Evolutionary conservation across 2,329 filamentous ascomycete genomes (phyloP).

Genomic region (Cephalotrichum gorgonifer): DNA sequence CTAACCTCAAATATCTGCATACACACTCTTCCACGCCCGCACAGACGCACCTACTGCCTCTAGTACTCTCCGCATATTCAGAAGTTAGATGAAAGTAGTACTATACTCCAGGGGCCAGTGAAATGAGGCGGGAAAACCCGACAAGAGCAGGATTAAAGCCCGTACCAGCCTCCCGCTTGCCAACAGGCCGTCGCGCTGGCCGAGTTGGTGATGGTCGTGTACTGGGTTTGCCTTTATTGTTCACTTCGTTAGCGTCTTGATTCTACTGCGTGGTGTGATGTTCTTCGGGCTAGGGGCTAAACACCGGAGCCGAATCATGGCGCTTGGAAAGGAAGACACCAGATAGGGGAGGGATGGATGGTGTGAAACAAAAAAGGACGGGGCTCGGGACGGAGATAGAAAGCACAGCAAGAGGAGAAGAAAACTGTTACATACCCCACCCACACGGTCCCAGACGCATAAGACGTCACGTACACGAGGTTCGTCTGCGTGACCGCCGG

Average conservation of each 20-base stretch:
- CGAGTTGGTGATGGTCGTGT: constrained; percentile 20
- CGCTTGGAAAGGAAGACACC: background rate
- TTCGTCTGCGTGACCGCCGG: constrained; percentile 22
- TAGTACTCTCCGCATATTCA: too few relatives aligned
- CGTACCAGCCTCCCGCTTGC: constrained; percentile 24
- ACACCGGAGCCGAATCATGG: too few relatives aligned
- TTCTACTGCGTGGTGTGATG: too few relatives aligned
- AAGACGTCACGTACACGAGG: constrained; percentile 21
- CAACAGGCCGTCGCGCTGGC: constrained; percentile 24
- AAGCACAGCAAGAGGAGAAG: background rate
- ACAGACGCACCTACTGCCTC: too few relatives aligned
- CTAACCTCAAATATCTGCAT: too few relatives aligned
- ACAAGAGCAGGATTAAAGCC: too few relatives aligned
- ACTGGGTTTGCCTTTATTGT: constrained; percentile 18
- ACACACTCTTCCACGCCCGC: too few relatives aligned
- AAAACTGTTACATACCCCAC: constrained; percentile 19
- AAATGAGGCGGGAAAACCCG: too few relatives aligned
- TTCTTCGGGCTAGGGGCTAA: too few relatives aligned
- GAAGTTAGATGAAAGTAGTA: too few relatives aligned
- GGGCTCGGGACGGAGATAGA: background rate
- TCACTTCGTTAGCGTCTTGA: background rate
- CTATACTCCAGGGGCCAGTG: too few relatives aligned
- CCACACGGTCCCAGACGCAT: constrained; percentile 22
- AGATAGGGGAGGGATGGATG: background rate
- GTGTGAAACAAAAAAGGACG: too few relatives aligned